These are phyloP conservation scores for Aurinia saxatilis DNA, from an alignment of 345 rosid species.

Conservation along the genomic window DNA sequence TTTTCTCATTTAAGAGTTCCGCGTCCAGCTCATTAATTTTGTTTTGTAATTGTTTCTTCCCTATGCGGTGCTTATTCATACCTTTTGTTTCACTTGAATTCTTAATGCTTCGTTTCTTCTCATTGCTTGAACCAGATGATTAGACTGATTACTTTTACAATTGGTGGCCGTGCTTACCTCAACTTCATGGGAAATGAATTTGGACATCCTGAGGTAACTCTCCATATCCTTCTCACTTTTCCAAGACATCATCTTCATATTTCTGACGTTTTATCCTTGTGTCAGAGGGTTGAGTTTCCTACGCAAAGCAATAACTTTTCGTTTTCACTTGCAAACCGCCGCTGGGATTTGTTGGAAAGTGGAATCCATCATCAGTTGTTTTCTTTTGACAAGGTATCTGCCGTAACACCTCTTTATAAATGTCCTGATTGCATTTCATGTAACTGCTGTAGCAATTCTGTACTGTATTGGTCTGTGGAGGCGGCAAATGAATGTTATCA, in stretches of 20 bases:
- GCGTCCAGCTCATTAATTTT: background rate
- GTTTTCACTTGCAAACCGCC: slow-evolving; percentile 75
- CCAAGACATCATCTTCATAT: slow-evolving; percentile 8
- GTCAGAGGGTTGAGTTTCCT: slow-evolving; percentile 91
- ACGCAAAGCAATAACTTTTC: slow-evolving; percentile 76
- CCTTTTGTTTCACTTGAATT: background rate
- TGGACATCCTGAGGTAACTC: slow-evolving; percentile 84
- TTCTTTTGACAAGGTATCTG: slow-evolving; percentile 66
- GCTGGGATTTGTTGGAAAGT: slow-evolving; percentile 68
- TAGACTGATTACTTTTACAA: slow-evolving; percentile 72
- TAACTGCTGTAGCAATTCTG: background rate
- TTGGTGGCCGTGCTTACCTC: slow-evolving; percentile 83
- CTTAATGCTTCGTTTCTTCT: slow-evolving; percentile 24
- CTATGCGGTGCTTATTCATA: background rate
- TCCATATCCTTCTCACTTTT: background rate
- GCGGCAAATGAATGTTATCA: background rate
- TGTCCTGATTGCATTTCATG: background rate
- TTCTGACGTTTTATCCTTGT: slow-evolving; percentile 26
- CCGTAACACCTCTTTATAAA: background rate
- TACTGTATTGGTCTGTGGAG: background rate
- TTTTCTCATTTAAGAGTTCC: background rate
- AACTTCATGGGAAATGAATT: slow-evolving; percentile 98
- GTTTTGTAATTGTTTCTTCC: background rate
- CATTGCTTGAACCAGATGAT: slow-evolving; percentile 56
- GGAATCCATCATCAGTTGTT: slow-evolving; percentile 49